Conservation (phyloP, 1,284 basidiomycete genomes). For the Trichosporon sp. region DNA sequence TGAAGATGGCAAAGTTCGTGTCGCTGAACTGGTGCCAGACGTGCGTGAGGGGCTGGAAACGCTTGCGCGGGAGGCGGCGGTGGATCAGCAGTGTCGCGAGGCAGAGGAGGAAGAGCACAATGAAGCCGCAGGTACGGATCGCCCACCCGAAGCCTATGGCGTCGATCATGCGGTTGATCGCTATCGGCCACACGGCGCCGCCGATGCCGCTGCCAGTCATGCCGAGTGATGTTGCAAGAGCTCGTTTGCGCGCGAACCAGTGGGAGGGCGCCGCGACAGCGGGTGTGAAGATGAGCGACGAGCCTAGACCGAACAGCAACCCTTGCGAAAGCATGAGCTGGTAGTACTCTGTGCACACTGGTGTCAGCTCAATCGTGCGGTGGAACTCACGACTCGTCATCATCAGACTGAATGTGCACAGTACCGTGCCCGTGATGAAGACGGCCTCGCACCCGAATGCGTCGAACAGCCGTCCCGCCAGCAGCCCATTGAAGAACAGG, state of each 20-base stretch:
- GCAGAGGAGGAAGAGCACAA: conserved; percentile 36
- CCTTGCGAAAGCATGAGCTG: conserved; percentile 54
- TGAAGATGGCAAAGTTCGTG: conserved; percentile 37
- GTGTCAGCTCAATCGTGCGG: background rate
- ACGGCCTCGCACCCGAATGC: conserved; percentile 51
- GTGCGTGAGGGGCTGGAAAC: conserved; percentile 32
- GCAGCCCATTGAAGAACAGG: conserved; percentile 22
- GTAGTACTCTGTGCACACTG: conserved; percentile 64
- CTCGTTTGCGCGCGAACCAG: conserved; percentile 56
- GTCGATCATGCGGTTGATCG: conserved; percentile 19
- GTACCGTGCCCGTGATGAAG: conserved; percentile 57
- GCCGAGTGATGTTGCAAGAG: conserved; percentile 43
- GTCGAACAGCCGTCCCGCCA: conserved; percentile 32
- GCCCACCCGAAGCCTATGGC: conserved; percentile 36
- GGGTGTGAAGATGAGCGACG: conserved; percentile 61
- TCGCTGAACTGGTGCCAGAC: conserved; percentile 35
- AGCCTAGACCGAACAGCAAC: conserved; percentile 37
- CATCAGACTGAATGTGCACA: conserved; percentile 56
- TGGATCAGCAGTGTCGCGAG: conserved; percentile 33
- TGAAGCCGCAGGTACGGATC: conserved; percentile 40
- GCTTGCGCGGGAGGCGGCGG: conserved; percentile 33
- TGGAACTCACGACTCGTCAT: conserved; percentile 40
- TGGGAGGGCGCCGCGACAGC: conserved; percentile 61
- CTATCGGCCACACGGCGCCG: conserved; percentile 48
- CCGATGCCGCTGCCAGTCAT: conserved; percentile 44